Base-by-base conservation (phyloP, 1,139 yeast genomes). In the Blastobotrys illinoisensis region DNA sequence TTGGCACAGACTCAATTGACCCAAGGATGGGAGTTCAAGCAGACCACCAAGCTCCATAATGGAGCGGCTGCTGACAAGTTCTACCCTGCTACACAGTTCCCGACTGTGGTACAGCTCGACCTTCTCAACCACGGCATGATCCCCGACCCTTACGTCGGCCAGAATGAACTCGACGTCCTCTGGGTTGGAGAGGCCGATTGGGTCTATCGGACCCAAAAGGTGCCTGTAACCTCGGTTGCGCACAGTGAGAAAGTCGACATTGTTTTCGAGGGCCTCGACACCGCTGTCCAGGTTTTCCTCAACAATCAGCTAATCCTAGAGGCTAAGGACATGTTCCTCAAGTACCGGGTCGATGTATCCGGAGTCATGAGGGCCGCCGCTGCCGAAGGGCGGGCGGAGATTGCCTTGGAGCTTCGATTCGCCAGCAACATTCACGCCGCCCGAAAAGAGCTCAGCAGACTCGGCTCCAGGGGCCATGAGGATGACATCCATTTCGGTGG, bases 161-260 rank as follows among this genome's bases (percentile, higher is more conserved):
- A 63, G 53, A 74, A 75, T 56, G 79, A 74, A 59, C 63, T 61
- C 24, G 54, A 60, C 9, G 69, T 72, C n/a, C 76, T 74, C 61
- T 76, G 79, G 79, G 71, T 76, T 11, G 75, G 76, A 18, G 74
- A 74, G 54, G 60, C 57, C 6, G 74, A 72, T 51, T 76, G 80
- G 80, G 76, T 73, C 49, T 76, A 76, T 61, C 60, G 62, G 49
- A 46, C 59, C 53, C 14, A 28, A 7, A 32, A 3, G 5, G 40
- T 32, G 11, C 40, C 40, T 7, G 40, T 32, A 6, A 40, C 16
- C 19, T 46, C 43, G 7, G 19, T 36, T 11, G 14, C 45, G 1
- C n/a, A 55, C 9, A 44, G 36, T 13, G 48, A 61, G 45, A 46
- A 51, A 55, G 61, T 60, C 62, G 64, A 63, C 32, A 58, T 76